Base-by-base conservation (phyloP, 805 yeast genomes). In the Maudiozyma serrabonitensis region DNA sequence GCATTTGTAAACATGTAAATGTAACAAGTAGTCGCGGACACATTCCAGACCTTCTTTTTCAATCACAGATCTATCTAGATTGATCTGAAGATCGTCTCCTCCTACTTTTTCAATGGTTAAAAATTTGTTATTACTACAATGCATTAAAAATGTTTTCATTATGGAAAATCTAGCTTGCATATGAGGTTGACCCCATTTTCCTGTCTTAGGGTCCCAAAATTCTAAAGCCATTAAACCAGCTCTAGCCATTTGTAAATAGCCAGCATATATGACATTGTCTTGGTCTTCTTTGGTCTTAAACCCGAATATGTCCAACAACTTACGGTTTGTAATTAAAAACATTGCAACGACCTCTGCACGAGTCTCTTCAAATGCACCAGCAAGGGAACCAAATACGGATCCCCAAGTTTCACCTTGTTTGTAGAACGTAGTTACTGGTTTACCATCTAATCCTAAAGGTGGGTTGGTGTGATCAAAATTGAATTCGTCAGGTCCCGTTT, bases 141-240 rank as follows among this genome's bases (percentile, higher is more conserved):
- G 64, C 48, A 80, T 74, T 58, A 84, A 68, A 62, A 86, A 81
- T 13, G 82, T 76, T 69, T 85, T 86, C 75, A 86, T 74, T 56
- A 88, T 87, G 32, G 93, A 87, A 68, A 76, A 88, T 66, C 96
- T 75, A 3, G 95, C 96, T 70, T 87, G 95, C 88, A 87, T 87
- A 65, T 88, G 96, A 13, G 96, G 82, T 70, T 88, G 96, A 31
- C 96, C 96, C 95, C 96, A 88, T 68, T 87, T 87, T 51, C 73
- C 70, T 28, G 87, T 75, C 43, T 68, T 68, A 39, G 95, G 95
- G 66, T 88, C 95, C 88, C 95, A 88, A 64, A 76, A 86, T 66
- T 88, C 95, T 61, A 88, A 74, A 7, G 86, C 91, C 35, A 84
- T 61, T 46, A 88, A 71, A 51, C 96, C 96, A 6, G 95, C 95